Conservation (phyloP, 2,329 filamentous ascomycete genomes). For the Clonostachys rosea region DNA sequence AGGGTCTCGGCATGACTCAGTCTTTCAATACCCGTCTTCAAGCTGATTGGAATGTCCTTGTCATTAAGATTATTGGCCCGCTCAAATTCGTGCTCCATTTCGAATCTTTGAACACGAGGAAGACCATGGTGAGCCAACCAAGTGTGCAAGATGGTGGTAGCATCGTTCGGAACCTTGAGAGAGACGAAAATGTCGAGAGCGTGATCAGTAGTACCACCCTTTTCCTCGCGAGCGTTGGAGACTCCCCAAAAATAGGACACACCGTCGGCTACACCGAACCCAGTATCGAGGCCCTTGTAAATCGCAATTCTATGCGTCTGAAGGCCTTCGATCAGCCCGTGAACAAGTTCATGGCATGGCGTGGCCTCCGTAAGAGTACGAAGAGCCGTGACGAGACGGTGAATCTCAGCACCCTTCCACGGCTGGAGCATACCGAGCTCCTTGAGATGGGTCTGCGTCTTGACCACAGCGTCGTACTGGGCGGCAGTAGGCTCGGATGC, state of each 20-base stretch:
- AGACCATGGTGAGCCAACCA: slow-evolving; percentile 29
- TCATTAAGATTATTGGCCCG: slow-evolving; percentile 2
- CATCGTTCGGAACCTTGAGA: slow-evolving; percentile 19
- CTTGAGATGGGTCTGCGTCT: slow-evolving; percentile 20
- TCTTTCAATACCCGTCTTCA: slow-evolving; percentile 15
- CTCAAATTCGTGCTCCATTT: slow-evolving; percentile 20
- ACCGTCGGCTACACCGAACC: slow-evolving; percentile 21
- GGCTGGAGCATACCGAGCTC: slow-evolving; percentile 22
- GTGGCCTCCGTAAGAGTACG: slow-evolving; percentile 9
- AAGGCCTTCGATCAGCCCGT: slow-evolving; percentile 17
- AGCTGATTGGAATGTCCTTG: slow-evolving; percentile 14
- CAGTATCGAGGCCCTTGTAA: slow-evolving; percentile 27
- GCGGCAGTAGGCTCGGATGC: slow-evolving; percentile 14
- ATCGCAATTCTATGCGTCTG: slow-evolving; percentile 13
- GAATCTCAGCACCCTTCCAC: slow-evolving; percentile 15
- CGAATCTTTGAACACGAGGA: slow-evolving; percentile 21
- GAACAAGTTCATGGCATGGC: slow-evolving; percentile 12
- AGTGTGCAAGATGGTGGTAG: slow-evolving; percentile 23
- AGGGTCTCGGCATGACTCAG: slow-evolving; percentile 21
- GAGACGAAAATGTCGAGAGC: slow-evolving; percentile 27
- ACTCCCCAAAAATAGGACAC: slow-evolving; percentile 26
- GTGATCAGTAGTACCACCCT: slow-evolving; percentile 2
- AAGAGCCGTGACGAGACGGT: slow-evolving; percentile 15
- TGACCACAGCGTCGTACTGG: slow-evolving; percentile 20
- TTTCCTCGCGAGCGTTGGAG: slow-evolving; percentile 9